Conservation (phyloP, 176 grass and related monocot genomes). For the Raddia distichophylla region DNA sequence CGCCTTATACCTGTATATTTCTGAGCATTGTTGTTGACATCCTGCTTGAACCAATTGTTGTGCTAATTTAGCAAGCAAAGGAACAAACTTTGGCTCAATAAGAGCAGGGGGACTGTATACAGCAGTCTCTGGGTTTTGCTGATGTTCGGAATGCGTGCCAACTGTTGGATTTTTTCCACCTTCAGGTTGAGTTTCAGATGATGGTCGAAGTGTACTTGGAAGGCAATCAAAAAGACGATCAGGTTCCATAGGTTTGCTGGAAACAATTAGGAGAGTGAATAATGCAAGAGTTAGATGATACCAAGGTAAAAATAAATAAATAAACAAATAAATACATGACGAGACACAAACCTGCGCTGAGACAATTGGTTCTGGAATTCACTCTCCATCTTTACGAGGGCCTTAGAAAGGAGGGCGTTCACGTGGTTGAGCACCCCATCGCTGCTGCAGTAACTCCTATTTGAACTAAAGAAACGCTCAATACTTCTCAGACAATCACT, state of each 20-base stretch:
- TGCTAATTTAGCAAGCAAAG: conserved; percentile 86
- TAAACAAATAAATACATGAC: too few species aligned
- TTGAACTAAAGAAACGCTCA: too few species aligned
- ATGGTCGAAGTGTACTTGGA: conserved; percentile 77
- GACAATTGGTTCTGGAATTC: too few species aligned
- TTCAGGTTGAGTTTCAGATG: conserved; percentile 67
- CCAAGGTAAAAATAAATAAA: too few species aligned
- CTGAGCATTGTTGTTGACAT: conserved; percentile 74
- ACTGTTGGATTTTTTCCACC: conserved; percentile 51
- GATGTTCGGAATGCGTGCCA: conserved; percentile 48
- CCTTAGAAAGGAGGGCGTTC: too few species aligned
- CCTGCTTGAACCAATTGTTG: conserved; percentile 92
- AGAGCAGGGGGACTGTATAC: conserved; percentile 81
- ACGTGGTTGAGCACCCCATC: too few species aligned
- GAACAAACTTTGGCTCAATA: conserved; percentile 82
- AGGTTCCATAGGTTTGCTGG: conserved; percentile 91
- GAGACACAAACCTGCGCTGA: too few species aligned
- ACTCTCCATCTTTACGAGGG: too few species aligned
- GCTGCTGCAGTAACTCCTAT: too few species aligned
- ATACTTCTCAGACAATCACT: too few species aligned
- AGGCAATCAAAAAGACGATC: conserved; percentile 92
- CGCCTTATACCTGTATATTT: conserved; percentile 76
- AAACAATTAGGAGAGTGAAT: conserved; percentile 1
- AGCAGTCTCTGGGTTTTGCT: conserved; percentile 57
- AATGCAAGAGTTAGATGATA: conserved; percentile 19